Conservation (phyloP, 2,329 filamentous ascomycete species). For the Pestalotiopsis sp. region DNA sequence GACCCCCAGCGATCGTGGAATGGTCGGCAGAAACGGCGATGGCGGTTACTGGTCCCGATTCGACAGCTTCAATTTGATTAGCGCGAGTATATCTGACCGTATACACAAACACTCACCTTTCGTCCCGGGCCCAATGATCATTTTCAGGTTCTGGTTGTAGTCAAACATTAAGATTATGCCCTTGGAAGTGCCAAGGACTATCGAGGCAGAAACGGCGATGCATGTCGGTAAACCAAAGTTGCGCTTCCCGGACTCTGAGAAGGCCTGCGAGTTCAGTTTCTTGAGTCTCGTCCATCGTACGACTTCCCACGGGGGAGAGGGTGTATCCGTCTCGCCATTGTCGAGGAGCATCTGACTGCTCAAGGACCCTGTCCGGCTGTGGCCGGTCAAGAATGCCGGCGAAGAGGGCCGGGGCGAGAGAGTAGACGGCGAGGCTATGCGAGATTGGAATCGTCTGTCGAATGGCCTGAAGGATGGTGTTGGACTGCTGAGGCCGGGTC, state of each 20-base stretch:
- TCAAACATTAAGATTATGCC: slow-evolving; percentile 95
- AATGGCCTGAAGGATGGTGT: slow-evolving; percentile 89
- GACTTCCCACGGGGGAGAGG: slow-evolving; percentile 91
- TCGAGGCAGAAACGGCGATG: slow-evolving; percentile 82
- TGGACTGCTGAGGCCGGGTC: slow-evolving; percentile 67
- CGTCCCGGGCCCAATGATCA: slow-evolving; percentile 90
- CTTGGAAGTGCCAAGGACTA: slow-evolving; percentile 91
- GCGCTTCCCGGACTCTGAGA: slow-evolving; percentile 88
- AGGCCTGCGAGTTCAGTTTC: slow-evolving; percentile 86
- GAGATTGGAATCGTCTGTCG: slow-evolving; percentile 90
- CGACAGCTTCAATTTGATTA: slow-evolving; percentile 66
- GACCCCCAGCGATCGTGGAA: slow-evolving; percentile 85
- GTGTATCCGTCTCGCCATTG: slow-evolving; percentile 67
- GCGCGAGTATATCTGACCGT: slow-evolving; percentile 12
- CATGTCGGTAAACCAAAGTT: slow-evolving; percentile 93
- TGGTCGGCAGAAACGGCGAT: slow-evolving; percentile 93
- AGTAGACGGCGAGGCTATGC: slow-evolving; percentile 66
- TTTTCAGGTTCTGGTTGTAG: slow-evolving; percentile 93
- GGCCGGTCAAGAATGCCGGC: slow-evolving; percentile 73
- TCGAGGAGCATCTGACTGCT: slow-evolving; percentile 70
- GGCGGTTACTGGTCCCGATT: slow-evolving; percentile 85
- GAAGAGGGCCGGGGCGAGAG: slow-evolving; percentile 72
- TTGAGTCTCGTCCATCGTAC: slow-evolving; percentile 93
- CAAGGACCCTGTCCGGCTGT: slow-evolving; percentile 81
- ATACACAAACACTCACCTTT: slow-evolving; percentile 64